Evolutionary conservation across 2,329 filamentous ascomycete genomes (phyloP), one percentile per base, ranked within the genome.

Genomic region (Diaporthe sp.): DNA sequence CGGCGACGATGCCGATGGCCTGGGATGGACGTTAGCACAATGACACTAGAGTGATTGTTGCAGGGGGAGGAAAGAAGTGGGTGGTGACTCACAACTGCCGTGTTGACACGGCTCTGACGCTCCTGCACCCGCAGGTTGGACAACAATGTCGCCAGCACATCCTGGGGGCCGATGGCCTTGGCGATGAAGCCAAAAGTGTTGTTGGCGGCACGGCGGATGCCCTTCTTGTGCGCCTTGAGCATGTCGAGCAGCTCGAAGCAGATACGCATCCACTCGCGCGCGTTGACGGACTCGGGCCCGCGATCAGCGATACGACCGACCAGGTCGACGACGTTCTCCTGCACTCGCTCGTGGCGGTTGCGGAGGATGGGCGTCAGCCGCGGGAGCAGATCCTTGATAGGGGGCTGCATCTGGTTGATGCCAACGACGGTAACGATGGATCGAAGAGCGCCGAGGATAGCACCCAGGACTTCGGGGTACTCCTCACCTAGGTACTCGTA

Each of bases 141-240:
- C 78, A 99, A 91, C 22, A 99, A 89, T 0, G 97, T 98, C 5
- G 97, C 96, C 75, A 99, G 88, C 37, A 99, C 97, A 87, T 99
- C 97, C 85, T 98, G 96, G 17, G 97, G 97, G 79, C 97, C 97
- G 81, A 99, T 99, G 76, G 97, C 97, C 86, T 99, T 99, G 83
- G 97, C 97, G 81, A 99, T 99, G 90, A 98, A 99, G 84, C 97
- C 97, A 81, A 99, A 99, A 0, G 97, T 99, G 88, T 99, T 99
- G 91, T 99, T 99, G 80, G 97, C 97, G 31, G 97, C 97, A 84
- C 97, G 94, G 79, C 97, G 94, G 80, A 99, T 99, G 79, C 97
- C 97, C 90, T 99, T 99, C 87, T 99, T 99, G 89, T 99, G 97
- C 9, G 97, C 97, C 86, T 99, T 99, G 81, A 99, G 91, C 97